These are phyloP conservation scores for Myxozyma lipomycoides DNA, from an alignment of 805 yeast species.

Conservation along the genomic window DNA sequence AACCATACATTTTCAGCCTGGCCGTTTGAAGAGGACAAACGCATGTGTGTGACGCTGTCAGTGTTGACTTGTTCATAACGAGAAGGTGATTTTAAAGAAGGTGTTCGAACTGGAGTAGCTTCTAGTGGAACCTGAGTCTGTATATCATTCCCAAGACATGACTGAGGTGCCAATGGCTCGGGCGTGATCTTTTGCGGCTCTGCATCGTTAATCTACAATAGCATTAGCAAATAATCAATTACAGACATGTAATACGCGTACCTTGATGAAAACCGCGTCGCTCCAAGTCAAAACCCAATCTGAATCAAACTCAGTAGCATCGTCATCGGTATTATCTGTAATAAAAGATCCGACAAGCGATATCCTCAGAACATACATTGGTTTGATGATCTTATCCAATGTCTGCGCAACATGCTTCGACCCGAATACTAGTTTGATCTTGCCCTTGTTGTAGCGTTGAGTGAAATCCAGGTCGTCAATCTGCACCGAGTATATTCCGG, in stretches of 20 bases:
- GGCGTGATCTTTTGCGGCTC: too few species aligned
- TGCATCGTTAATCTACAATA: too few species aligned
- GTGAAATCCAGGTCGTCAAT: conserved; percentile 15
- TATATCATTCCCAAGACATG: background rate
- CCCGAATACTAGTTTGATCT: conserved; percentile 17
- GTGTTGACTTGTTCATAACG: background rate
- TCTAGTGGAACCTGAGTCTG: background rate
- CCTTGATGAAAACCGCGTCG: conserved; percentile 5
- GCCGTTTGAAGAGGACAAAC: background rate
- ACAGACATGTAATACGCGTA: background rate
- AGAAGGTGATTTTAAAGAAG: background rate
- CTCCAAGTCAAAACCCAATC: conserved; percentile 18
- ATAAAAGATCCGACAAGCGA: conserved; percentile 11
- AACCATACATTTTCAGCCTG: conserved; percentile 9
- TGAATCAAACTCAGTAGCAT: conserved; percentile 13
- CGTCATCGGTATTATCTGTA: background rate
- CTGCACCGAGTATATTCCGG: conserved; percentile 10
- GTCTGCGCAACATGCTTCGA: conserved; percentile 9
- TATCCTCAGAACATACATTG: conserved; percentile 9
- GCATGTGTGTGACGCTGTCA: background rate
- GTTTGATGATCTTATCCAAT: conserved; percentile 7
- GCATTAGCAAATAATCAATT: too few species aligned
- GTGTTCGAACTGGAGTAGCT: background rate
- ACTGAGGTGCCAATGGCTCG: background rate
- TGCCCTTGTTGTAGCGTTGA: conserved; percentile 13